These are phyloP conservation scores for Arthrobotrys pseudoclavata DNA, from an alignment of 2,329 filamentous ascomycete species.

Conservation along the genomic window DNA sequence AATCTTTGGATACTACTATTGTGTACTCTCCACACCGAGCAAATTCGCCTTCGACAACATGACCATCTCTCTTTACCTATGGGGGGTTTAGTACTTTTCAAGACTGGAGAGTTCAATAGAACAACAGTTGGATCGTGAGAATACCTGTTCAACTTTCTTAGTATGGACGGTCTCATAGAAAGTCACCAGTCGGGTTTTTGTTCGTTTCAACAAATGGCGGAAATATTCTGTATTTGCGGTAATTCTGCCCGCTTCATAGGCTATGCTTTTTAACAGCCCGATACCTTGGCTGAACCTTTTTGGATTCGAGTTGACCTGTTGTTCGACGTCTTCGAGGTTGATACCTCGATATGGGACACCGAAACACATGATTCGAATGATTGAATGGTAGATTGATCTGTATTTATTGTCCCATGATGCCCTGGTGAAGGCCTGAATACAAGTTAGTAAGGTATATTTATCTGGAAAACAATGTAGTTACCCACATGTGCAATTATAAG, in stretches of 20 bases:
- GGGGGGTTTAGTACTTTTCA: not conserved
- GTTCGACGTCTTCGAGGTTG: conserved; percentile 33
- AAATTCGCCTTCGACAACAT: conserved; percentile 1
- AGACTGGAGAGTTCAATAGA: too few relatives aligned
- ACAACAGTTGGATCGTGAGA: too few relatives aligned
- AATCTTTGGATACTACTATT: conserved; percentile 35
- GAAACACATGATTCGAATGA: conserved; percentile 34
- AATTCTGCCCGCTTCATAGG: conserved; percentile 24
- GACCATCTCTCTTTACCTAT: not conserved
- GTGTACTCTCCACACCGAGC: conserved; percentile 17
- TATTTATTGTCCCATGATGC: conserved; percentile 13
- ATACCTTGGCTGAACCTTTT: conserved; percentile 31
- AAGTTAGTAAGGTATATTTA: not conserved
- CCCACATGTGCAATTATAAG: conserved; percentile 42
- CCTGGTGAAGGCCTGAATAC: conserved; percentile 26
- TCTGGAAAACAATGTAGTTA: not conserved
- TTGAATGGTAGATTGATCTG: conserved; percentile 42
- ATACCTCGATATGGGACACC: conserved; percentile 52
- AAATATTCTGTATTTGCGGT: conserved; percentile 28
- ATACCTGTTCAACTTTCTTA: conserved; percentile 36
- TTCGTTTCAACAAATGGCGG: not conserved
- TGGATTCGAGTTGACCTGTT: conserved; percentile 22
- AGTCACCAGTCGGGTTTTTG: conserved; percentile 11
- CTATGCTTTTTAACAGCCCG: conserved; percentile 6
- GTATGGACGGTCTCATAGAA: conserved; percentile 46